Evolutionary conservation across 768 basidiomycete genomes (phyloP).

Genomic region (Hydnomerulius pinastri): DNA sequence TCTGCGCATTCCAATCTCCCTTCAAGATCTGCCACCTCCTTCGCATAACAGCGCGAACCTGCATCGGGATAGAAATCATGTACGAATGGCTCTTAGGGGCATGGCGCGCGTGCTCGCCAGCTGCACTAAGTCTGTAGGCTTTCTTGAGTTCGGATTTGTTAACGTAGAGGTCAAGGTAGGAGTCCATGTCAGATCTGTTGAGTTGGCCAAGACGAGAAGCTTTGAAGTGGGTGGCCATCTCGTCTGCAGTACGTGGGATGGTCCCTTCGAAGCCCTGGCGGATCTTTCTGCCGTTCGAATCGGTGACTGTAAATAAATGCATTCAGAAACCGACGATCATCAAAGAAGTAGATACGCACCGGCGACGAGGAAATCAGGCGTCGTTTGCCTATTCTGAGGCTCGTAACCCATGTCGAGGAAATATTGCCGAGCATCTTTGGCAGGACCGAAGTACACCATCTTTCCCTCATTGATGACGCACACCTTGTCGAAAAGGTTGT

Average conservation of each 20-base stretch:
- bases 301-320: conserved; percentile 52
- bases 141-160: conserved; percentile 43
- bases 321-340: background rate
- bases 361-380: conserved; percentile 58
- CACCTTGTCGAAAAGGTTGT: conserved; percentile 69
- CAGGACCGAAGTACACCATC: conserved; percentile 59
- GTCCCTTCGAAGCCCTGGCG: conserved; percentile 40
- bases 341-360: conserved; percentile 22
- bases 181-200: conserved; percentile 49
- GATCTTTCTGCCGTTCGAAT: conserved; percentile 56
- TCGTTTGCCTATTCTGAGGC: conserved; percentile 57
- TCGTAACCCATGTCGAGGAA: conserved; percentile 57
- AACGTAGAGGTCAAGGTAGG: conserved; percentile 46
- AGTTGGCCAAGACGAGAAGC: conserved; percentile 38
- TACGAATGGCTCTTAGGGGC: conserved; percentile 44
- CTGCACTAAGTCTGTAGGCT: conserved; percentile 50
- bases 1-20: conserved; percentile 39
- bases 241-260: conserved; percentile 54
- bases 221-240: conserved; percentile 55
- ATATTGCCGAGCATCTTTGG: conserved; percentile 51
- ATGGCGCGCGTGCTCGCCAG: conserved; percentile 51
- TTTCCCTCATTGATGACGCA: conserved; percentile 57
- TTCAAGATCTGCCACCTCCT: conserved; percentile 48
- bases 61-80: conserved; percentile 45
- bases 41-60: conserved; percentile 44